A percentile compares a stretch with the other conserved stretches of the same genome.
Evolutionary conservation across 306 rosid species (phyloP).

Genomic region (Prunus kanzakura): DNA sequence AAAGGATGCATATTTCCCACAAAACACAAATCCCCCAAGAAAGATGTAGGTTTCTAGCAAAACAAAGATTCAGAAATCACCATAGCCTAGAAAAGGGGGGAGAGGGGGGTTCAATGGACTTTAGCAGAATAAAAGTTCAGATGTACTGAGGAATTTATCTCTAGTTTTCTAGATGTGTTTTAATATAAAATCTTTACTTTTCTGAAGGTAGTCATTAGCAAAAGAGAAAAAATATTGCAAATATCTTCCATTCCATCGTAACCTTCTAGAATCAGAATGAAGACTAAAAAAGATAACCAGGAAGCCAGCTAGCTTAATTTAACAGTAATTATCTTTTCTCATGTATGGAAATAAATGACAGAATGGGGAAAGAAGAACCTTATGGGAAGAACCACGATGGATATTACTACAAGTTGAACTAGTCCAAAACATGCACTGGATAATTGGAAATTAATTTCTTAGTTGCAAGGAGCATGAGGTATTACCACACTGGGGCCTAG

Average conservation of each 20-base stretch:
- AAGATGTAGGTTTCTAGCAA: neutral
- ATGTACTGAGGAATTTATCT: neutral
- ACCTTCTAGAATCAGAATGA: neutral
- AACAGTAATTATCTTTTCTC: neutral
- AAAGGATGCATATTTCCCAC: conserved; percentile 11
- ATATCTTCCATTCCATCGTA: neutral
- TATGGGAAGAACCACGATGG: neutral
- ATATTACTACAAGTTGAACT: neutral
- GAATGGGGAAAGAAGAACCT: neutral
- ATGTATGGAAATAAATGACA: neutral
- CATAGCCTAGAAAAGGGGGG: neutral
- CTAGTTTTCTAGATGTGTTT: neutral
- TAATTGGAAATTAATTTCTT: neutral
- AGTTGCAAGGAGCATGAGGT: conserved; percentile 25
- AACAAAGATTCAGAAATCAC: neutral
- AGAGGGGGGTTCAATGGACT: neutral
- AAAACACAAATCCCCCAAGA: conserved; percentile 1
- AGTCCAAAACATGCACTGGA: neutral
- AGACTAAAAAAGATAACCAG: neutral
- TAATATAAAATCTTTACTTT: neutral
- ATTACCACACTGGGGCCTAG: conserved; percentile 79
- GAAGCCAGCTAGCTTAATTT: neutral
- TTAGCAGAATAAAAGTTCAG: neutral
- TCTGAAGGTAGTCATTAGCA: neutral
- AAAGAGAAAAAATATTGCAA: neutral